Percentiles rank a stretch among this genome's conserved stretches.
Evolutionary conservation across 73 alveolate species (phyloP).

Genomic region (Breviolum minutum): DNA sequence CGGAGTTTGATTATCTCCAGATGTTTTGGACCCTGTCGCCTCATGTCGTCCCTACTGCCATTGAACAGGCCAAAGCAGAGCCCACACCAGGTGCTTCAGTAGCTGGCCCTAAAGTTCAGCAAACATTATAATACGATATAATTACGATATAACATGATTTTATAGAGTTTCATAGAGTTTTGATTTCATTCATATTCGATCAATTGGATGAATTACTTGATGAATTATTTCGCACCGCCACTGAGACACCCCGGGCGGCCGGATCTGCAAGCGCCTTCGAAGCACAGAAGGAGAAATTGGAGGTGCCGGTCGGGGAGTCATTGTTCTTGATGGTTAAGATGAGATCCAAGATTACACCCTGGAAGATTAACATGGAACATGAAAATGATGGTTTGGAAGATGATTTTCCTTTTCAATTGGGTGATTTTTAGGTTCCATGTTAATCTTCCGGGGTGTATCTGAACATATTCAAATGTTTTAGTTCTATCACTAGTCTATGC

Average conservation of each 20-base stretch:
- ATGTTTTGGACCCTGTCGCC: not conserved
- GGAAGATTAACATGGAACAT: too few species aligned
- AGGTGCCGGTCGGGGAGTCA: not conserved
- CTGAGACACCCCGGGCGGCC: not conserved
- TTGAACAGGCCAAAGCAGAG: constrained; percentile 32
- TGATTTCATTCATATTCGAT: not conserved
- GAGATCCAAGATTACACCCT: too few species aligned
- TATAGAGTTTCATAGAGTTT: not conserved
- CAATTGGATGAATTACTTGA: not conserved
- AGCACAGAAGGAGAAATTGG: constrained; percentile 46
- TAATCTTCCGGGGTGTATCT: too few species aligned
- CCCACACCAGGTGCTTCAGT: not conserved
- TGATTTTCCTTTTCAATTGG: too few species aligned
- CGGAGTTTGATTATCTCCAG: too few species aligned
- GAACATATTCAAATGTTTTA: too few species aligned
- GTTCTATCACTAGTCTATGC: not conserved
- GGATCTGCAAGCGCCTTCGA: constrained; percentile 13
- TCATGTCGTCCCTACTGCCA: too few species aligned
- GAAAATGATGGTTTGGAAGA: too few species aligned
- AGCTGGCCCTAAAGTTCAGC: not conserved
- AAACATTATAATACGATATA: not conserved
- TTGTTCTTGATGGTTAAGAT: not conserved
- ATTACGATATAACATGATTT: not conserved
- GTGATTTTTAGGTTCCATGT: too few species aligned
- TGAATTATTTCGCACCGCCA: not conserved